Evolutionary conservation across 2,329 filamentous ascomycete genomes (phyloP).

Genomic region (Colletotrichum scovillei): DNA sequence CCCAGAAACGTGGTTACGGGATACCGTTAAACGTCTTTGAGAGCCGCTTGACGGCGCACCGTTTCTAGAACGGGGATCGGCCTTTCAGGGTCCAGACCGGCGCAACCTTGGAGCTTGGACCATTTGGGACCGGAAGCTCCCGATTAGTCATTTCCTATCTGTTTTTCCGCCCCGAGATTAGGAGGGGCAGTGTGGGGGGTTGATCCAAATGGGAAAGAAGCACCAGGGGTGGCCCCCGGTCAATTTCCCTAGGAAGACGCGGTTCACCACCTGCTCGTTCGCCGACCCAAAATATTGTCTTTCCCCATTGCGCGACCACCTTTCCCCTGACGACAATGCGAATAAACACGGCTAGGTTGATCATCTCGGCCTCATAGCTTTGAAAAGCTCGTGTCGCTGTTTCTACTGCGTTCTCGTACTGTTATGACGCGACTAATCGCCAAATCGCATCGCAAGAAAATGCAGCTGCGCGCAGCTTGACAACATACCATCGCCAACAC

Average conservation of each 20-base stretch:
- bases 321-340: constrained; percentile 26
- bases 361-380: not conserved
- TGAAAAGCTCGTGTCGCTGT: not conserved
- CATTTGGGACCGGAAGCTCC: not conserved
- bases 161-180: constrained; percentile 31
- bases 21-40: not conserved
- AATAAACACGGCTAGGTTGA: constrained; percentile 9
- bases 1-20: not conserved
- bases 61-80: not conserved
- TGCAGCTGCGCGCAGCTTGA: constrained; percentile 30
- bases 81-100: not conserved
- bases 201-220: constrained; percentile 26
- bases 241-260: constrained; percentile 24
- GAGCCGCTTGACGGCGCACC: not conserved
- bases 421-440: constrained; percentile 32
- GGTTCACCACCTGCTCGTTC: constrained; percentile 24
- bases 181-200: constrained; percentile 26
- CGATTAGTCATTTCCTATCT: constrained; percentile 13
- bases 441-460: constrained; percentile 23
- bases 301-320: constrained; percentile 24
- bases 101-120: not conserved
- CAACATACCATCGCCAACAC: not conserved
- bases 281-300: constrained; percentile 23
- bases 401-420: not conserved
- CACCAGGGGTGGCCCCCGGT: constrained; percentile 18